Percentiles rank a stretch among this genome's conserved stretches.
phyloP scores from a whole-genome alignment of 306 rosid species.

The Elaeagnus macrophylla region DNA sequence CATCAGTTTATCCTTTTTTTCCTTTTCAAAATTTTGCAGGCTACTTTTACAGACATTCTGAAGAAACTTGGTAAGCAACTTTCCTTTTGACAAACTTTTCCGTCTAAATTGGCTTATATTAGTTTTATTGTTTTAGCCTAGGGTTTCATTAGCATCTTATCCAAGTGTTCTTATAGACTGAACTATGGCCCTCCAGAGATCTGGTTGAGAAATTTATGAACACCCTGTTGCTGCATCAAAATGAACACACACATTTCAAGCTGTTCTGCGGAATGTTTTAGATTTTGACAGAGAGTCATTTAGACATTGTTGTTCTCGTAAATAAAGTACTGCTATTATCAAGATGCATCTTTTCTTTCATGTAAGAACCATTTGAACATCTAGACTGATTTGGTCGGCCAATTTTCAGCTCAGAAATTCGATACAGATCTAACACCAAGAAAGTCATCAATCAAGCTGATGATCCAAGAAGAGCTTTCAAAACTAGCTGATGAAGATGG shows the following conservation, averaged over 20 bases:
- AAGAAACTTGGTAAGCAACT: slow-evolving; percentile 62
- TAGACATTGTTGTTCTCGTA: no score
- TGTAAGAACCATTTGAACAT: neutral
- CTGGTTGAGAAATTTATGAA: slow-evolving; percentile 1
- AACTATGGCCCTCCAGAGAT: neutral
- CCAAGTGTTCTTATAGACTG: neutral
- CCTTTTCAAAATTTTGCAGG: slow-evolving; percentile 46
- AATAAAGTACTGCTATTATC: no score
- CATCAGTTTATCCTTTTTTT: neutral
- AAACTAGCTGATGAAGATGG: slow-evolving; percentile 65
- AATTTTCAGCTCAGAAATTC: slow-evolving; percentile 53
- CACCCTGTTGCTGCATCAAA: neutral
- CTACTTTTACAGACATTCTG: slow-evolving; percentile 94
- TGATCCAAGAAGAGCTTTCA: slow-evolving; percentile 93
- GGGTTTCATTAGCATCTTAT: neutral
- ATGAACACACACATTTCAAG: no score
- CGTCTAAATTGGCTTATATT: neutral
- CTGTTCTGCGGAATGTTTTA: neutral
- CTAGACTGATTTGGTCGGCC: neutral
- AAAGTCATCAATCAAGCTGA: slow-evolving; percentile 73
- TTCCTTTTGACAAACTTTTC: neutral
- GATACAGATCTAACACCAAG: slow-evolving; percentile 61
- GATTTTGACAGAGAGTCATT: neutral
- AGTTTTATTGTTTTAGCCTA: neutral
- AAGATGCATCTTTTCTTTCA: neutral